phyloP scores from a whole-genome alignment of 495 filamentous ascomycete genomes.

The Aspergillus ostianus region DNA sequence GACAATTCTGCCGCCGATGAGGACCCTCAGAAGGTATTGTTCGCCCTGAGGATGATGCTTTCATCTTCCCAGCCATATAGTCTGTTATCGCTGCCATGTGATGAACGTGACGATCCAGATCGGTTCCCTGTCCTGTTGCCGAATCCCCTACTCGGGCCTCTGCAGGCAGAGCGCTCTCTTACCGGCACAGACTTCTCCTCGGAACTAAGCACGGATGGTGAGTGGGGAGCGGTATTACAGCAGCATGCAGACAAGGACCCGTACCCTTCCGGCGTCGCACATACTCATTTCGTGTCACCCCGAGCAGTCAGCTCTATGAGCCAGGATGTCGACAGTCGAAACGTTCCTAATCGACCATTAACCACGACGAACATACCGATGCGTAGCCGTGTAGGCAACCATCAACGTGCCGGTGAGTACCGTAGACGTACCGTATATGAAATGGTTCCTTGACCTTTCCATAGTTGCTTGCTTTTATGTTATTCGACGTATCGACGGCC shows the following conservation, averaged over 20 bases:
- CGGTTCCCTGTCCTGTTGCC: neutral
- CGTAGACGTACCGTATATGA: neutral
- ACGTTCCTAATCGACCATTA: neutral
- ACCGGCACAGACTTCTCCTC: neutral
- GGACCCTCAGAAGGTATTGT: neutral
- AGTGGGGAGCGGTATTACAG: neutral
- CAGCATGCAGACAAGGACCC: neutral
- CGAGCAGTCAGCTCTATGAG: neutral
- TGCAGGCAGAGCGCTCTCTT: neutral
- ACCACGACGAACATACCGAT: neutral
- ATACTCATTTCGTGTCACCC: neutral
- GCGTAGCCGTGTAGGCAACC: neutral
- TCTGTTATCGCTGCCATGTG: neutral
- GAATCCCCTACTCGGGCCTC: neutral
- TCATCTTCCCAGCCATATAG: neutral
- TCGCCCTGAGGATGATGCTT: neutral
- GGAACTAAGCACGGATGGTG: neutral
- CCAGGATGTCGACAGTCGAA: neutral
- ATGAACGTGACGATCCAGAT: neutral
- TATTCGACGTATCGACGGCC: neutral
- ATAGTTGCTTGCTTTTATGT: slow-evolving; percentile 4
- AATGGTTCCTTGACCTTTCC: neutral
- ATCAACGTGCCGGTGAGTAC: neutral
- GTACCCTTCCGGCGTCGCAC: neutral
- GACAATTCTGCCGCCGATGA: neutral